Conservation (phyloP, 2,329 filamentous ascomycete species). For the Laburnicola sp. region DNA sequence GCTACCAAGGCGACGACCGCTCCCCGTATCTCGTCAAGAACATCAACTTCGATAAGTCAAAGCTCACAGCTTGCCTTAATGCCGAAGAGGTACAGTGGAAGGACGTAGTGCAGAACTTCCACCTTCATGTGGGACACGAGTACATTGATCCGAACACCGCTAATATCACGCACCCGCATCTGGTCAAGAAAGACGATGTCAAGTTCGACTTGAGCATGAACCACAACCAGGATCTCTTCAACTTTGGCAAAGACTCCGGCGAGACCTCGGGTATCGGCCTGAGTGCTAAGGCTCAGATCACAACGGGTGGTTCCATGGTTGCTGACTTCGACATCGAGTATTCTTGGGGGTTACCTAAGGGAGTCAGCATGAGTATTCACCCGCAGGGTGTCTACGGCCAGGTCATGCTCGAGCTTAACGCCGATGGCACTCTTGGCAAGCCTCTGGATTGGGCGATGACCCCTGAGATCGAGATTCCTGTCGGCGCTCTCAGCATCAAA, state of each 20-base stretch:
- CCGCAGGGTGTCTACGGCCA: conserved; percentile 22
- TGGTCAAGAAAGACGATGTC: conserved; percentile 15
- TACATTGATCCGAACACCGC: conserved; percentile 20
- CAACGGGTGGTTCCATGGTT: conserved; percentile 22
- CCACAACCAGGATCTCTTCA: conserved; percentile 22
- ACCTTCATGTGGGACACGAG: conserved; percentile 20
- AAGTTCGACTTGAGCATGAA: conserved; percentile 22
- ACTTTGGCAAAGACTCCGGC: conserved; percentile 22
- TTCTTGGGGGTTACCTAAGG: conserved; percentile 15
- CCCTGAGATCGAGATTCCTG: conserved; percentile 27
- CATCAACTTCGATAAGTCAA: conserved; percentile 23
- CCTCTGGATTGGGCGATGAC: conserved; percentile 22
- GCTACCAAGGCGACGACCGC: conserved; percentile 29
- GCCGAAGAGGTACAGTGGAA: conserved; percentile 25
- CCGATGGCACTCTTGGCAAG: conserved; percentile 27
- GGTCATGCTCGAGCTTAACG: conserved; percentile 20
- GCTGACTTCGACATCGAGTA: conserved; percentile 24
- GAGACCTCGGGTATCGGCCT: conserved; percentile 23
- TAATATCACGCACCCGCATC: conserved; percentile 25
- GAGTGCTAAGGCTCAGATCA: conserved; percentile 22
- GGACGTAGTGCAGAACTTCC: conserved; percentile 21
- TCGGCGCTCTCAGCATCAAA: conserved; percentile 24
- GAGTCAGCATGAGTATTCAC: conserved; percentile 19
- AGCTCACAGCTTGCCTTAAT: conserved; percentile 18
- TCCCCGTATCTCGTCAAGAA: conserved; percentile 26